Evolutionary conservation across 495 filamentous ascomycete species (phyloP), one percentile per base, ranked within the genome.

Genomic region (Tuber umbilicatum): DNA sequence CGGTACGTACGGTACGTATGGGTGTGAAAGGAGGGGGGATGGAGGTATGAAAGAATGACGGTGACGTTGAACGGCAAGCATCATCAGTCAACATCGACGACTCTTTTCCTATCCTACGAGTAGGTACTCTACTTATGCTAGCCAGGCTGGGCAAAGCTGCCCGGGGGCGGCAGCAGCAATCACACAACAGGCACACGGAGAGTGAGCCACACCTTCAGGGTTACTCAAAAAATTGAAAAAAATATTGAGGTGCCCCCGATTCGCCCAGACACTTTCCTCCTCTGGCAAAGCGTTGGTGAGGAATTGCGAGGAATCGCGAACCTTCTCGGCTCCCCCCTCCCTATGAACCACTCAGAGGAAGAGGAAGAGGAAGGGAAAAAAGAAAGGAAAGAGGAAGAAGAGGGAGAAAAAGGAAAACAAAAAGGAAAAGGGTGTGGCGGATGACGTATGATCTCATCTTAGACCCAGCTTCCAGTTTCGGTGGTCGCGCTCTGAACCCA

Each of bases 391-490:
- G 23, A 40, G 40, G 19, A 69, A 10, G 19, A 5, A 23, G 37
- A 35, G 21, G 2, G 23, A 23, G 14, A 35, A 31, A 69, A 60
- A 37, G 47, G 27, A 74, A 74, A 68, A 70, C 7, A 67, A 70
- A 37, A 43, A 16, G 40, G 45, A 69, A 73, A 77, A 40, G 64
- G 69, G 67, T 43, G 55, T 42, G 39, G 73, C 21, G 75, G 72
- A 79, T 79, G 77, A 79, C 77, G 77, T 79, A 79, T 72, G 68
- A 69, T 70, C 68, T 31, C 64, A 72, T 78, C 71, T 43, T 69
- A 70, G 71, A 72, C 74, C 38, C 68, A 70, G 72, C 75, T 77
- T 72, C 77, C 77, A 72, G 68, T 79, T 79, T 74, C 72, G 77
- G 77, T 16, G n/a, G n/a, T 64, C 55, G 55, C 55, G 27, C 55